These are phyloP conservation scores for Yarrowia osloensis DNA, from an alignment of 805 yeast genomes.

Conservation along the genomic window DNA sequence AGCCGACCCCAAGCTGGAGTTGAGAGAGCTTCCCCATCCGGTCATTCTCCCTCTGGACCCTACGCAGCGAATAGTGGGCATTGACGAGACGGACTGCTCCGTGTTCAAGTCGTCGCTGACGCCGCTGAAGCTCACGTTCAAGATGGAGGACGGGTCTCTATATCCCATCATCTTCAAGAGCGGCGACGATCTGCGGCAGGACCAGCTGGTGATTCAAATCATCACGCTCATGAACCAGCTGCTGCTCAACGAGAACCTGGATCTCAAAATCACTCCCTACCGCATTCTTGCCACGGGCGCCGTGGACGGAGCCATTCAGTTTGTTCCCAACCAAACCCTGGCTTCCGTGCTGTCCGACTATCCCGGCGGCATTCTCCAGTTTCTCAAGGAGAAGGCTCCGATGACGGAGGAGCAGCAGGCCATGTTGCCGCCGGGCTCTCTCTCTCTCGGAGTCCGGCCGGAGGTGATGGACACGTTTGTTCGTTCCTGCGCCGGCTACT, in stretches of 20 bases:
- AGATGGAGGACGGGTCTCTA: constrained; percentile 51
- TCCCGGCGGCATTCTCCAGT: constrained; percentile 73
- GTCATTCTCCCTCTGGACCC: constrained; percentile 85
- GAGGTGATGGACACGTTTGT: constrained; percentile 91
- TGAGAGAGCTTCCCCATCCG: constrained; percentile 49
- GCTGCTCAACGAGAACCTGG: constrained; percentile 84
- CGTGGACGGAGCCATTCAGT: constrained; percentile 88
- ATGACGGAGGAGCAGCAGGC: constrained; percentile 25
- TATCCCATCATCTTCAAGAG: constrained; percentile 90
- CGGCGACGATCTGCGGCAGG: constrained; percentile 95
- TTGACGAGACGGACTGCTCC: constrained; percentile 72
- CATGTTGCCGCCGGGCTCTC: not conserved
- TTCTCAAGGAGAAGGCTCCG: constrained; percentile 50
- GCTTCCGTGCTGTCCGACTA: constrained; percentile 72
- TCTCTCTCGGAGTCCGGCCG: constrained; percentile 48
- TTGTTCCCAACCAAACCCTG: constrained; percentile 88
- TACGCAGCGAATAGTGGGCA: constrained; percentile 67
- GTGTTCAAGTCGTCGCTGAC: constrained; percentile 91
- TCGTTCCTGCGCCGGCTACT: constrained; percentile 94
- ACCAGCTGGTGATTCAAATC: constrained; percentile 93
- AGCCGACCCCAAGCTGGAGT: constrained; percentile 50
- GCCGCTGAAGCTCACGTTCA: constrained; percentile 81
- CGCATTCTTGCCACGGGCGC: constrained; percentile 88
- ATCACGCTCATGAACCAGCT: constrained; percentile 88
- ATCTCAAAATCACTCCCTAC: constrained; percentile 84